Base-by-base conservation (phyloP, 1,139 yeast species). In the Sugiyamaella japonica region DNA sequence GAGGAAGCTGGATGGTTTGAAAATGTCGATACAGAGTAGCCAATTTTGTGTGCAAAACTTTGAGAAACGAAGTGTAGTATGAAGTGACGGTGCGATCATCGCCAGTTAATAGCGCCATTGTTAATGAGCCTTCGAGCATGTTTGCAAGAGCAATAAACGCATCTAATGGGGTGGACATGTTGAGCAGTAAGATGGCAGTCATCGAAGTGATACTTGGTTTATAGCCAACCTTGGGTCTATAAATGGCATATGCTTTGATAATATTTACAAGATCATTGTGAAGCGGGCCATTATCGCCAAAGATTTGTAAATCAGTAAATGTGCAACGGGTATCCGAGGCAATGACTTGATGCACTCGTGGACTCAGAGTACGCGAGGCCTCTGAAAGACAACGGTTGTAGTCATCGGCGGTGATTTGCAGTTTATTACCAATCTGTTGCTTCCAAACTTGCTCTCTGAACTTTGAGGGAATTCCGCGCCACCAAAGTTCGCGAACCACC, bases 391-490 rank as follows among this genome's bases (percentile, higher is more conserved):
- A 57, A 3, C 55, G 48, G 7, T 53, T 57, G 44, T 65, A 64
- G 2, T 62, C 50, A 1, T 58, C 57, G 3, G 59, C 41, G 6
- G 65, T 56, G 28, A 73, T 55, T 3, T 61, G 56, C 40, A 68
- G 63, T n/a, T 65, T 61, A 55, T 73, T 74, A 10, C 81, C 80
- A 34, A 79, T 70, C 52, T 75, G 75, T 47, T 68, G 68, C 59
- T 71, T 68, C 91, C 91, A 85, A 4, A 84, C 72, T 12, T 67
- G 67, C 7, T 74, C 68, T 45, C 91, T 71, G 16, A 76, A 66
- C 39, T 66, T 64, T n/a, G 70, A 55, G 2, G 89, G 85, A 1
- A 85, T 69, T 1, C 89, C 89, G 52, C 87, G 71, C 89, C 89
- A 85, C 80, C 85, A 83, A 55, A 83, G 70, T 54, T 81, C 84